Conservation (phyloP, 768 basidiomycete genomes). For the Tylopilus felleus region DNA sequence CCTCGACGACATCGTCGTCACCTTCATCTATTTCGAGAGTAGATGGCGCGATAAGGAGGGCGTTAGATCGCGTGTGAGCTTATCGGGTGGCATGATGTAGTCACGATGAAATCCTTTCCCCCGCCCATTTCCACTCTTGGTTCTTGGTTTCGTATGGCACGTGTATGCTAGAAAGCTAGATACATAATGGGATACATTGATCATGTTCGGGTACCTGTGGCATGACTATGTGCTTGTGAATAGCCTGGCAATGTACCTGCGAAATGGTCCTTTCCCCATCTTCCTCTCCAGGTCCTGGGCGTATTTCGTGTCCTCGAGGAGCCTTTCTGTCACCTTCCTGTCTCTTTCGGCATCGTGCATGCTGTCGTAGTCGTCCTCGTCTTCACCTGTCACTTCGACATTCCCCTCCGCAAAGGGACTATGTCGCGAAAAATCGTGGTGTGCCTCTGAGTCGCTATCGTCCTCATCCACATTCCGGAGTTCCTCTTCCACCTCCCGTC, state of each 20-base stretch:
- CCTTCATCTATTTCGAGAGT: constrained; percentile 34
- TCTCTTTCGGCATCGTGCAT: neutral
- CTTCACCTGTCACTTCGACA: neutral
- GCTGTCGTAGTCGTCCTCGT: neutral
- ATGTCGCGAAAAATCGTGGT: constrained; percentile 11
- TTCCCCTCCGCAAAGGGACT: neutral
- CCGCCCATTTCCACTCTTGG: neutral
- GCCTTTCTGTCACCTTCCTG: neutral
- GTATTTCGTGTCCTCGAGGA: neutral
- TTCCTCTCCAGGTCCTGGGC: constrained; percentile 14
- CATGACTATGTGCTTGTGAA: constrained; percentile 11
- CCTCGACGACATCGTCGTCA: constrained; percentile 36
- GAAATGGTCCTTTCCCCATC: constrained; percentile 17
- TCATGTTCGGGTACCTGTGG: too few relatives aligned
- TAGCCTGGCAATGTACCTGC: constrained; percentile 5
- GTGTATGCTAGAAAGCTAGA: too few relatives aligned
- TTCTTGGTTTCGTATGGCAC: neutral
- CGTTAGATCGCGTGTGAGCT: constrained; percentile 6
- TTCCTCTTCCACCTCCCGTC: constrained; percentile 10
- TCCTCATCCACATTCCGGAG: neutral
- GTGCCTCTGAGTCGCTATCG: neutral
- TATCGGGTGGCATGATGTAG: constrained; percentile 1
- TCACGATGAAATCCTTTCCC: neutral
- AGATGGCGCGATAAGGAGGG: constrained; percentile 28
- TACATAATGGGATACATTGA: too few relatives aligned